phyloP scores from a whole-genome alignment of 1,284 basidiomycete genomes.

The Ganoderma lucidum region DNA sequence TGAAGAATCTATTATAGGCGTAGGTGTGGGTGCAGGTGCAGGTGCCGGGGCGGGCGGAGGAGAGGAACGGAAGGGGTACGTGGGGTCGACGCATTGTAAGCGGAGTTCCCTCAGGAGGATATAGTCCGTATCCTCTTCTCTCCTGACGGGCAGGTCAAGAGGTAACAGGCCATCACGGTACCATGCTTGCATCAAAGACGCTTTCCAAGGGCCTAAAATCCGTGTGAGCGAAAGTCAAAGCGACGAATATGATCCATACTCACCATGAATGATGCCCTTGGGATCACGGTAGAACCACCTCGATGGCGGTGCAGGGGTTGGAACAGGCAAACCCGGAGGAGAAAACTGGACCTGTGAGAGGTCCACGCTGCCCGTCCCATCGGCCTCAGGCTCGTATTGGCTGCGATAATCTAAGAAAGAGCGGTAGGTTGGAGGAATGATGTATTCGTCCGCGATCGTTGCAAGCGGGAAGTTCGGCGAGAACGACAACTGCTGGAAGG shows the following conservation, averaged over 20 bases:
- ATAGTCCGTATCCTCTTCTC: conserved; percentile 76
- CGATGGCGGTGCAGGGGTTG: conserved; percentile 66
- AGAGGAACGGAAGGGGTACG: conserved; percentile 72
- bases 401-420: conserved; percentile 76
- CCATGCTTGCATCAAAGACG: conserved; percentile 86
- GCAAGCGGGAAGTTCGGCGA: conserved; percentile 85
- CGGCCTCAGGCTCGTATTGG: conserved; percentile 62
- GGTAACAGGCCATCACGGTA: conserved; percentile 83
- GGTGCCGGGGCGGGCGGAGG: conserved; percentile 45
- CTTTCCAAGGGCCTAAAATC: conserved; percentile 78
- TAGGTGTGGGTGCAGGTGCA: conserved; percentile 20
- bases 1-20: conserved; percentile 44
- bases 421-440: conserved; percentile 87
- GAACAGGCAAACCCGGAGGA: conserved; percentile 79
- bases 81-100: conserved; percentile 77
- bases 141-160: conserved; percentile 78
- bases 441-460: conserved; percentile 86
- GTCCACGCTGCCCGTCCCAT: conserved; percentile 52
- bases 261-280: conserved; percentile 79
- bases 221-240: conserved; percentile 7
- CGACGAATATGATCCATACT: conserved; percentile 33
- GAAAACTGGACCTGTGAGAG: conserved; percentile 72
- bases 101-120: conserved; percentile 75
- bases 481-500: conserved; percentile 87
- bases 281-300: conserved; percentile 86